Percentiles rank a stretch among this genome's conserved stretches.
Evolutionary conservation across 495 filamentous ascomycete genomes (phyloP).

Genomic region (Daldinia childiae): DNA sequence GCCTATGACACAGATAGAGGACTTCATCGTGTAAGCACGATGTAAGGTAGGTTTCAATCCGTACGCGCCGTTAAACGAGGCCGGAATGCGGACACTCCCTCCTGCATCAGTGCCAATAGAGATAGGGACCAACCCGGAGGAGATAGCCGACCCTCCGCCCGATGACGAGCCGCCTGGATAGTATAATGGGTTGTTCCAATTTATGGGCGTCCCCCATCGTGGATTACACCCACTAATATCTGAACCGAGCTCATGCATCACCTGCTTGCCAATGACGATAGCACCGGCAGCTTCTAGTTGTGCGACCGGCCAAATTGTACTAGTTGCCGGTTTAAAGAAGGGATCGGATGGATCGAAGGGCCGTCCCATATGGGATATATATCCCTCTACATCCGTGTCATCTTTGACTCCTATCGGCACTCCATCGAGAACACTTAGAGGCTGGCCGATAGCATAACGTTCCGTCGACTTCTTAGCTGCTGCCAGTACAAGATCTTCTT

Average conservation of each 20-base stretch:
- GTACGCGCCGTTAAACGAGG: conserved; percentile 85
- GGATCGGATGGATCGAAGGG: conserved; percentile 48
- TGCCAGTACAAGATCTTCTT: conserved; percentile 66
- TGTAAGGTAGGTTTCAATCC: conserved; percentile 87
- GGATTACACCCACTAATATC: conserved; percentile 55
- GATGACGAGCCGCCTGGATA: conserved; percentile 92
- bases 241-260: conserved; percentile 89
- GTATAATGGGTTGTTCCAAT: conserved; percentile 81
- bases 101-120: conserved; percentile 87
- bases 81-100: conserved; percentile 83
- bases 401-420: conserved; percentile 90
- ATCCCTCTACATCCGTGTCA: conserved; percentile 80
- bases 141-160: conserved; percentile 81
- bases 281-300: conserved; percentile 82
- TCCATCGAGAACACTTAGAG: conserved; percentile 78
- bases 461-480: conserved; percentile 76
- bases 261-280: conserved; percentile 83
- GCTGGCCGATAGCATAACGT: conserved; percentile 70
- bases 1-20: conserved; percentile 73
- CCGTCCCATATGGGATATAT: conserved; percentile 69
- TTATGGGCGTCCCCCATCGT: conserved; percentile 74
- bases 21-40: conserved; percentile 67
- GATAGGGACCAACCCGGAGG: conserved; percentile 80
- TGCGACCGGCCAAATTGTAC: conserved; percentile 74
- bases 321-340: conserved; percentile 47